These are phyloP conservation scores for Seiridium cupressi DNA, from an alignment of 2,329 filamentous ascomycete species.

Conservation along the genomic window DNA sequence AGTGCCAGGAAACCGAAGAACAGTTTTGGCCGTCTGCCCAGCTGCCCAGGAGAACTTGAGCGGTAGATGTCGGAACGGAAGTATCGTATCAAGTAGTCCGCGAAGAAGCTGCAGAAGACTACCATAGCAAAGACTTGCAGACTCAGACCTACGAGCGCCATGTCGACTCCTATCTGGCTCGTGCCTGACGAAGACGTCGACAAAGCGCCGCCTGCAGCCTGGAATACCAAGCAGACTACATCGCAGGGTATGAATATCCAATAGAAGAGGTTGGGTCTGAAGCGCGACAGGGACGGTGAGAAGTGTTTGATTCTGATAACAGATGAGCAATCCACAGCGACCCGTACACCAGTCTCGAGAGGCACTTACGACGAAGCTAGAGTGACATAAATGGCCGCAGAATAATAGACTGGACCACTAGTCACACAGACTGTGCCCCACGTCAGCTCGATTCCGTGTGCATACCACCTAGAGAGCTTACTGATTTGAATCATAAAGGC, in stretches of 20 bases:
- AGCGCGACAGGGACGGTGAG: constrained; percentile 22
- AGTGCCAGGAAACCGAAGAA: constrained; percentile 51
- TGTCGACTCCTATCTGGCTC: constrained; percentile 44
- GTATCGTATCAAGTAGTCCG: constrained; percentile 37
- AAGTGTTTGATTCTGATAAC: constrained; percentile 33
- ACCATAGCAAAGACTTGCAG: constrained; percentile 56
- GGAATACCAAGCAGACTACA: constrained; percentile 39
- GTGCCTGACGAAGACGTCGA: constrained; percentile 42
- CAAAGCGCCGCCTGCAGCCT: constrained; percentile 39
- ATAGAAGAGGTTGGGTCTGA: constrained; percentile 25
- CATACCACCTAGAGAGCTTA: constrained; percentile 24
- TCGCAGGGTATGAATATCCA: constrained; percentile 37
- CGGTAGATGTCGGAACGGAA: constrained; percentile 10
- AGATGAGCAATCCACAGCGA: constrained; percentile 7
- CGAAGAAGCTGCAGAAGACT: constrained; percentile 47
- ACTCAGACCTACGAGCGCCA: constrained; percentile 54
- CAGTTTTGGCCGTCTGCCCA: constrained; percentile 34
- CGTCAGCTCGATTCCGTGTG: not conserved
- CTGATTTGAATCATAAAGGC: constrained; percentile 67
- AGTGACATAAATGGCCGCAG: constrained; percentile 66
- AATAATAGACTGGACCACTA: constrained; percentile 53
- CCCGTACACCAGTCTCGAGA: no score
- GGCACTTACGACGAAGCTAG: constrained; percentile 38
- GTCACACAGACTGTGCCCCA: constrained; percentile 54
- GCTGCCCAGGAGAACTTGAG: not conserved